Base-by-base conservation (phyloP, 2,329 filamentous ascomycete genomes). In the Colletotrichum horii region DNA sequence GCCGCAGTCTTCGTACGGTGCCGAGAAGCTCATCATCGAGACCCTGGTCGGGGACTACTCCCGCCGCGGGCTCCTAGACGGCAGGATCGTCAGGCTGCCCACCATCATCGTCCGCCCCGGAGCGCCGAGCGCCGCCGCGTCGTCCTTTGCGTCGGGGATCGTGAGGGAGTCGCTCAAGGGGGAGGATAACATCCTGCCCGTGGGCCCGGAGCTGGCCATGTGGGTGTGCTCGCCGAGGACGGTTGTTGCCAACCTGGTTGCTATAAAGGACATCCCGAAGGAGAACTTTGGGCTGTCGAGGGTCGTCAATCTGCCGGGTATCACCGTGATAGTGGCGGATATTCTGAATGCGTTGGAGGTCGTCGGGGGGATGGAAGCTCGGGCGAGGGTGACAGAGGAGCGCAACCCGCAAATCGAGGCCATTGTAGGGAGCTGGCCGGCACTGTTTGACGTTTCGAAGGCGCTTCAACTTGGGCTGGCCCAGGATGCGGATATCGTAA, bases 21-120 rank as follows among this genome's bases (percentile, higher is more conserved):
- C 89, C 0, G 88, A 92, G 80, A 93, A 93, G 81, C 84, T 93
- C 67, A 91, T 93, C 78, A 88, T 90, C 69, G 91, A 93, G 81
- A 87, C 87, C 2, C 82, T 91, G 6, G 81, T 92, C 74, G 91
- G 91, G 78, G 90, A 92, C 55, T 82, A 79, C 68, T 84, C 83
- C 8, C 85, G 92, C 2, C 78, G 90, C 9, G 89, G 89, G 0
- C 86, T 91, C 52, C 87, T 93, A 62, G 89, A 91, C 66, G 91
- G 90, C 0, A 86, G 91, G 19, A 87, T 87, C 6, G 85, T 92
- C 22, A 88, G 91, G 1, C 86, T 93, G 22, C 91, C 91, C 0
- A 93, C 91, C 0, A 88, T 93, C 38, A 89, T 90, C 0, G 90
- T 93, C 3, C 86, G 92, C 6, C 89, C 91, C 0, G 91, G 92